phyloP scores from a whole-genome alignment of 495 filamentous ascomycete genomes.

The Oidiodendron maius region DNA sequence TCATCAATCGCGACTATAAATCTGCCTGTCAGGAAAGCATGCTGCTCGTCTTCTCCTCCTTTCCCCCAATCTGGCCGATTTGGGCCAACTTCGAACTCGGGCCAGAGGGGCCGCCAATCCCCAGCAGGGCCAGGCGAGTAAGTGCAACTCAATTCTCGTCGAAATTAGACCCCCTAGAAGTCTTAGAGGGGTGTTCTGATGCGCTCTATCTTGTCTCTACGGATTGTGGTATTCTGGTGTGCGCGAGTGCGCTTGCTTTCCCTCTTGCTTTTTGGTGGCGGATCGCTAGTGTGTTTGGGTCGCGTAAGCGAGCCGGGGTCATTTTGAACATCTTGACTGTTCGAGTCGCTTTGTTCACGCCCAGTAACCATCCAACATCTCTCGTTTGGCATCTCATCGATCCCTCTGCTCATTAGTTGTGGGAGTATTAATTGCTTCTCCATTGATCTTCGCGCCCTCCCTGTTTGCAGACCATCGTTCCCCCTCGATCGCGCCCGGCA shows the following conservation, averaged over 20 bases:
- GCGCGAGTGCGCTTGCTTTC: neutral
- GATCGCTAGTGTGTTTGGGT: neutral
- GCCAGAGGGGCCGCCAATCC: neutral
- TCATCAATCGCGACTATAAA: neutral
- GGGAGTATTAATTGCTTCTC: neutral
- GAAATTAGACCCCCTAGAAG: neutral
- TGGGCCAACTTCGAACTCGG: neutral
- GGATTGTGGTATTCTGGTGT: no score
- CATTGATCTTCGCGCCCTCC: neutral
- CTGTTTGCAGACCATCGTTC: neutral
- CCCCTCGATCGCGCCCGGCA: neutral
- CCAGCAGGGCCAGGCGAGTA: neutral
- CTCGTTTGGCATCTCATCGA: neutral
- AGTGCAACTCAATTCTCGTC: neutral
- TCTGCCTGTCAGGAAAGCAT: constrained; percentile 4
- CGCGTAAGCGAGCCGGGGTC: neutral
- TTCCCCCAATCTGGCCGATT: neutral
- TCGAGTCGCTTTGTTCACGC: neutral
- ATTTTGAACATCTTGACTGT: neutral
- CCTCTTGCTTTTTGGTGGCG: neutral
- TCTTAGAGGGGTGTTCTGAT: no score
- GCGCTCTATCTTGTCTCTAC: neutral
- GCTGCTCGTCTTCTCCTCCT: neutral
- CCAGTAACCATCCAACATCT: neutral
- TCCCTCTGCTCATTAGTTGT: neutral